These are phyloP conservation scores for Xenoacremonium recifei DNA, from an alignment of 2,329 filamentous ascomycete species.

Conservation along the genomic window DNA sequence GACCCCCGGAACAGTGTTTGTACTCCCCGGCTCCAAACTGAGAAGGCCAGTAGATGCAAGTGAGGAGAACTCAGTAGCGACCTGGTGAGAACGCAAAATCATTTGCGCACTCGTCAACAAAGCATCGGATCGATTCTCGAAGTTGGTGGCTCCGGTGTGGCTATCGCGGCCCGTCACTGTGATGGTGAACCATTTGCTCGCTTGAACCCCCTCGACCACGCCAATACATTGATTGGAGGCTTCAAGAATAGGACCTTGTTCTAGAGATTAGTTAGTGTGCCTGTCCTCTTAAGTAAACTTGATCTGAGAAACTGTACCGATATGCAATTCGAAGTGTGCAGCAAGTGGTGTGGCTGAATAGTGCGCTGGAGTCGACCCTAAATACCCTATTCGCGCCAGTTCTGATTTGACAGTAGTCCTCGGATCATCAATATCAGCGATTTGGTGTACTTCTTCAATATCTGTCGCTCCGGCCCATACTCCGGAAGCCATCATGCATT, in stretches of 20 bases:
- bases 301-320: no score
- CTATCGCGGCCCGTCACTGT: neutral
- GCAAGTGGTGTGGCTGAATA: slow-evolving; percentile 50
- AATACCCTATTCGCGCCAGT: slow-evolving; percentile 67
- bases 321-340: slow-evolving; percentile 76
- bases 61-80: neutral
- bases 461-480: slow-evolving; percentile 70
- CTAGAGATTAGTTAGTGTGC: no score
- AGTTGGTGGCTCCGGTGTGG: slow-evolving; percentile 13
- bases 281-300: no score
- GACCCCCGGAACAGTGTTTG: neutral
- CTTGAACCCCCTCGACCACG: neutral
- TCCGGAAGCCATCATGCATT: slow-evolving; percentile 68
- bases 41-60: neutral
- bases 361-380: slow-evolving; percentile 44
- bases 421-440: slow-evolving; percentile 56
- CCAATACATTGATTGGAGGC: neutral
- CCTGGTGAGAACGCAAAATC: slow-evolving; percentile 29
- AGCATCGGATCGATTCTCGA: slow-evolving; percentile 1
- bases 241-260: slow-evolving; percentile 38
- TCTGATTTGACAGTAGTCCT: slow-evolving; percentile 34
- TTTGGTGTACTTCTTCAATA: slow-evolving; percentile 55
- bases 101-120: slow-evolving; percentile 22
- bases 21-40: neutral
- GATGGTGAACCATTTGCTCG: neutral